Conservation (phyloP, 495 filamentous ascomycete species). For the Oidiodendron maius region DNA sequence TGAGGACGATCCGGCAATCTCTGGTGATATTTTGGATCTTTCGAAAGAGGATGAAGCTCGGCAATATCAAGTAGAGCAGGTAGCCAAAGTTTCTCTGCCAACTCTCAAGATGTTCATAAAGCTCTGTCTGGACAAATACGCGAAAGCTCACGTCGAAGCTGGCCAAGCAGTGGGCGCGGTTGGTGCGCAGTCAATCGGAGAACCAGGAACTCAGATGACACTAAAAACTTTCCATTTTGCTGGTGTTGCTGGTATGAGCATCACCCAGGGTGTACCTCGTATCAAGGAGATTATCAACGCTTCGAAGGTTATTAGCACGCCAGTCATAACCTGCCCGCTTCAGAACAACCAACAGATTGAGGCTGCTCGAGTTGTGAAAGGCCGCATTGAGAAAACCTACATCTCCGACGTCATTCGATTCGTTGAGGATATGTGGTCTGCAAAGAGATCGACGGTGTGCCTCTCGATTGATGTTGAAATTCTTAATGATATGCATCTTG, state of each 20-base stretch:
- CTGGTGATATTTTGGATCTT: constrained; percentile 6
- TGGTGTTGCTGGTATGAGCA: constrained; percentile 98
- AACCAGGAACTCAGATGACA: constrained; percentile 98
- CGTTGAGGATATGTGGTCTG: constrained; percentile 78
- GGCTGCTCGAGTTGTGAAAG: constrained; percentile 82
- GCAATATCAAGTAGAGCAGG: constrained; percentile 52
- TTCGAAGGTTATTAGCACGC: constrained; percentile 85
- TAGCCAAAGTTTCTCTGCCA: constrained; percentile 70
- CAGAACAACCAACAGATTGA: constrained; percentile 60
- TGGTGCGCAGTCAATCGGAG: constrained; percentile 95
- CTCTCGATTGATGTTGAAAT: constrained; percentile 73
- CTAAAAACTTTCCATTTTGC: constrained; percentile 99
- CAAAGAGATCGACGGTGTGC: constrained; percentile 62
- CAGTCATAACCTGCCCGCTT: constrained; percentile 81
- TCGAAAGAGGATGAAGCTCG: not conserved
- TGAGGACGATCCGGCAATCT: constrained; percentile 14
- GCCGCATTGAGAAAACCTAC: constrained; percentile 84
- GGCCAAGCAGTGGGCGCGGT: constrained; percentile 97
- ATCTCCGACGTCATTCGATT: constrained; percentile 67
- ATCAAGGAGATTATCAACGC: constrained; percentile 99
- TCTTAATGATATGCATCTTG: constrained; percentile 71
- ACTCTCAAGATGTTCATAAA: constrained; percentile 71
- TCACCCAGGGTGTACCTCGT: constrained; percentile 96
- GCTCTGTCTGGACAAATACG: constrained; percentile 84
- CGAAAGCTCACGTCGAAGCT: constrained; percentile 81